Percentiles rank a stretch among this genome's conserved stretches.
These are phyloP conservation scores for Thielaviopsis punctulata DNA, from an alignment of 2,329 filamentous ascomycete species.

Conservation along the genomic window DNA sequence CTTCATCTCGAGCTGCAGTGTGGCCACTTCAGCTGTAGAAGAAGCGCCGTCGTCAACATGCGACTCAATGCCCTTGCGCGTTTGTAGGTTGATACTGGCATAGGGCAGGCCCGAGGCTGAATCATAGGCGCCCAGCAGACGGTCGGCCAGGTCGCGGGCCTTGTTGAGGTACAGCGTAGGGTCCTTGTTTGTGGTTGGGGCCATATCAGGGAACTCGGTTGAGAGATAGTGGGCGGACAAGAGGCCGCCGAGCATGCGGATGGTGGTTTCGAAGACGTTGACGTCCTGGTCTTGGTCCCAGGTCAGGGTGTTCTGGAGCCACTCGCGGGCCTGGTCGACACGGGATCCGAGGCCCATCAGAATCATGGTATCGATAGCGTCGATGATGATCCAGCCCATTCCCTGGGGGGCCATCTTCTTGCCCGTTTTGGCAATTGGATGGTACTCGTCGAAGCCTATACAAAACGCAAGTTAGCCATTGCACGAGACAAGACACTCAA, in stretches of 20 bases:
- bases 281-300: conserved; percentile 93
- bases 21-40: conserved; percentile 85
- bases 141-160: conserved; percentile 79
- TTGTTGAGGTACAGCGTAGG: conserved; percentile 87
- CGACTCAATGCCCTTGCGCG: conserved; percentile 57
- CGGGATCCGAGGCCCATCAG: conserved; percentile 91
- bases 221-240: conserved; percentile 92
- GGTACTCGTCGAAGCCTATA: conserved; percentile 66
- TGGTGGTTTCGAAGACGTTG: conserved; percentile 95
- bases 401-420: conserved; percentile 74
- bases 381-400: conserved; percentile 95
- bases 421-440: conserved; percentile 63
- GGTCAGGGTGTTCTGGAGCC: conserved; percentile 63
- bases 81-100: conserved; percentile 76
- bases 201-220: conserved; percentile 61
- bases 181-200: conserved; percentile 55
- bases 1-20: conserved; percentile 89
- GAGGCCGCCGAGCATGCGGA: conserved; percentile 87
- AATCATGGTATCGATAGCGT: conserved; percentile 91
- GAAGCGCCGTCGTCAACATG: conserved; percentile 77
- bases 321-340: conserved; percentile 69
- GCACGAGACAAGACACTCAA: not conserved
- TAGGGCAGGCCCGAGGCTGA: conserved; percentile 74
- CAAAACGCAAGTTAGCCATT: conserved; percentile 16
- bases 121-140: conserved; percentile 74